Evolutionary conservation across 1,284 basidiomycete species (phyloP).

Genomic region (Leccinum variabile): DNA sequence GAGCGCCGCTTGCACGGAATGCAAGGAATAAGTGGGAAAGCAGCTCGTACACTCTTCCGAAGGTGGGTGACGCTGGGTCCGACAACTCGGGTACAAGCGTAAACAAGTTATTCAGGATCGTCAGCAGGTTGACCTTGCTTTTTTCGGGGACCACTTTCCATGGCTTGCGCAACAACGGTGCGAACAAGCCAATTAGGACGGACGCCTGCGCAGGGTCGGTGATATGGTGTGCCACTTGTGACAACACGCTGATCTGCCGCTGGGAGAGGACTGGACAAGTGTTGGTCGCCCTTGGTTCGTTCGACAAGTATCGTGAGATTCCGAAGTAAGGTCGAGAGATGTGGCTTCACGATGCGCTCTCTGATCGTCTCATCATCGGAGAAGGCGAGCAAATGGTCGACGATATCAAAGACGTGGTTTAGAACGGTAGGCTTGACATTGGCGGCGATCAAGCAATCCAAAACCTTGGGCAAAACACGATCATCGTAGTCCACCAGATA

Average conservation of each 20-base stretch:
- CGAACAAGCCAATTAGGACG: constrained; percentile 73
- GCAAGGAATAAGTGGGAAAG: constrained; percentile 77
- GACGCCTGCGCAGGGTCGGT: constrained; percentile 72
- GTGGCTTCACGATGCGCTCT: constrained; percentile 67
- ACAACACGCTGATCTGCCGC: constrained; percentile 82
- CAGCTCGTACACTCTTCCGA: constrained; percentile 61
- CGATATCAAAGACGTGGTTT: constrained; percentile 81
- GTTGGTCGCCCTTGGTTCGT: constrained; percentile 54
- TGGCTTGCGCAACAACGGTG: constrained; percentile 81
- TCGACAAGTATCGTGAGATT: constrained; percentile 76
- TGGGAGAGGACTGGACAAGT: constrained; percentile 74
- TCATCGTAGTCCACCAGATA: constrained; percentile 75
- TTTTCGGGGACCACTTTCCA: constrained; percentile 81
- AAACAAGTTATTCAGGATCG: constrained; percentile 74
- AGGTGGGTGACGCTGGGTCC: constrained; percentile 50
- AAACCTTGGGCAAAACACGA: constrained; percentile 73
- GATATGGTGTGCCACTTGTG: constrained; percentile 77
- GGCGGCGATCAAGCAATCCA: constrained; percentile 76
- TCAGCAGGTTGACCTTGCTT: constrained; percentile 83
- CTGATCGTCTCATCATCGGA: constrained; percentile 50
- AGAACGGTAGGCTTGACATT: constrained; percentile 90
- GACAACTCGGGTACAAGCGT: constrained; percentile 70
- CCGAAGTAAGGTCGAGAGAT: constrained; percentile 74
- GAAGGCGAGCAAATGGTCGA: constrained; percentile 71
- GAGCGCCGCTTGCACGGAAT: constrained; percentile 68